A percentile compares a stretch with the other conserved stretches of the same genome.
phyloP scores from a whole-genome alignment of 2,329 filamentous ascomycete species.

The Thelonectria discophora region DNA sequence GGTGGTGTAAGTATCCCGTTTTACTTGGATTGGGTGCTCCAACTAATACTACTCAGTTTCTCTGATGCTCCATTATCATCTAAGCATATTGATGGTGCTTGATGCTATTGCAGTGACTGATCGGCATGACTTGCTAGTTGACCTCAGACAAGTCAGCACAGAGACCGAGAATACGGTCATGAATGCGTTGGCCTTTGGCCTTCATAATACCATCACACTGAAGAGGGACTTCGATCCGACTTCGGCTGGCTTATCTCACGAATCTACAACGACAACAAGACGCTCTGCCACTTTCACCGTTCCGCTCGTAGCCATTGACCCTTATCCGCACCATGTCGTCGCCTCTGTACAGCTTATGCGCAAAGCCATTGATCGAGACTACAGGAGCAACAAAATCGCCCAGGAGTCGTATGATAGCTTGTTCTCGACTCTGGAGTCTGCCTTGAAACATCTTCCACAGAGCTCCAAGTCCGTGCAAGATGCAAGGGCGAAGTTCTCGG shows the following conservation, averaged over 20 bases:
- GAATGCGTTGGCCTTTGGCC: slow-evolving; percentile 45
- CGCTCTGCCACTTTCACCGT: slow-evolving; percentile 29
- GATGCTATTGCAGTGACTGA: slow-evolving; percentile 45
- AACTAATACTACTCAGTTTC: slow-evolving; percentile 37
- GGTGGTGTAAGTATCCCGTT: slow-evolving; percentile 42
- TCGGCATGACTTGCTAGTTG: slow-evolving; percentile 39
- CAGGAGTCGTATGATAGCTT: slow-evolving; percentile 37
- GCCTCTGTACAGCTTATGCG: slow-evolving; percentile 43
- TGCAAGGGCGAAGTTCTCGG: slow-evolving; percentile 38
- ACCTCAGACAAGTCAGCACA: slow-evolving; percentile 35
- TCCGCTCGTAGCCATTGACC: slow-evolving; percentile 45
- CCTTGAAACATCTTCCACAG: slow-evolving; percentile 42
- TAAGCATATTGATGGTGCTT: slow-evolving; percentile 45
- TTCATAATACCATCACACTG: slow-evolving; percentile 41
- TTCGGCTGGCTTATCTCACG: background rate
- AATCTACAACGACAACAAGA: background rate
- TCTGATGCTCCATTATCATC: slow-evolving; percentile 47
- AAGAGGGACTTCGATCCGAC: slow-evolving; percentile 3
- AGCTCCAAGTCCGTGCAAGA: slow-evolving; percentile 46
- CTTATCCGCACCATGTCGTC: slow-evolving; percentile 46
- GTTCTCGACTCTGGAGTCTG: slow-evolving; percentile 38
- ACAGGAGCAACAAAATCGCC: background rate
- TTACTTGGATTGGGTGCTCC: too few relatives aligned
- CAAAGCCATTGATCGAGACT: slow-evolving; percentile 45
- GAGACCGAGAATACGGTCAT: slow-evolving; percentile 46